These are phyloP conservation scores for Alternaria gansuensis DNA, from an alignment of 2,329 filamentous ascomycete species.

Conservation along the genomic window DNA sequence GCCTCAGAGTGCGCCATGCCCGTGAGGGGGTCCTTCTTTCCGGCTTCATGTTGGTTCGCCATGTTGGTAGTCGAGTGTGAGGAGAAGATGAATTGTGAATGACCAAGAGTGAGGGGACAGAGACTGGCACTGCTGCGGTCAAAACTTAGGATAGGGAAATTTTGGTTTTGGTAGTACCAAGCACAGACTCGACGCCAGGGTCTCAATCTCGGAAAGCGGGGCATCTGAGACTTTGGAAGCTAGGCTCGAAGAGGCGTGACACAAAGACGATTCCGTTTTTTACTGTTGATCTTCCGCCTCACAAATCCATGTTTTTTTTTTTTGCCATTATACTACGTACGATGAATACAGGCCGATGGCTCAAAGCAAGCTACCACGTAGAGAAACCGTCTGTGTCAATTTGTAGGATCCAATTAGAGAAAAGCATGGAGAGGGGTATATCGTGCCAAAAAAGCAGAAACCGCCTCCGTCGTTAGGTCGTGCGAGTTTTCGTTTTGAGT, in stretches of 20 bases:
- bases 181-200: conserved; percentile 30
- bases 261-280: conserved; percentile 11
- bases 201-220: conserved; percentile 17
- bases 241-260: conserved; percentile 17
- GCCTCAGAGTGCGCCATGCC: conserved; percentile 92
- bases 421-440: conserved; percentile 45
- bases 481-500: conserved; percentile 19
- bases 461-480: conserved; percentile 37
- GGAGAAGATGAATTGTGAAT: conserved; percentile 11
- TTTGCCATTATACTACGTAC: conserved; percentile 5
- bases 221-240: conserved; percentile 16
- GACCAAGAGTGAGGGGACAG: conserved; percentile 16
- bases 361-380: neutral
- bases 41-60: conserved; percentile 38
- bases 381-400: conserved; percentile 19
- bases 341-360: conserved; percentile 5
- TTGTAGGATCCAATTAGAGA: conserved; percentile 13
- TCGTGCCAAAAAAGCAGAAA: conserved; percentile 42
- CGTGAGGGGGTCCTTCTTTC: conserved; percentile 60
- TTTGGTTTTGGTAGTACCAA: conserved; percentile 35
- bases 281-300: neutral
- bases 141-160: conserved; percentile 39
- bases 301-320: neutral
- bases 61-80: conserved; percentile 26
- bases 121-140: conserved; percentile 25